These are phyloP conservation scores for Diutina mesorugosa DNA, from an alignment of 1,139 yeast species.

Conservation along the genomic window DNA sequence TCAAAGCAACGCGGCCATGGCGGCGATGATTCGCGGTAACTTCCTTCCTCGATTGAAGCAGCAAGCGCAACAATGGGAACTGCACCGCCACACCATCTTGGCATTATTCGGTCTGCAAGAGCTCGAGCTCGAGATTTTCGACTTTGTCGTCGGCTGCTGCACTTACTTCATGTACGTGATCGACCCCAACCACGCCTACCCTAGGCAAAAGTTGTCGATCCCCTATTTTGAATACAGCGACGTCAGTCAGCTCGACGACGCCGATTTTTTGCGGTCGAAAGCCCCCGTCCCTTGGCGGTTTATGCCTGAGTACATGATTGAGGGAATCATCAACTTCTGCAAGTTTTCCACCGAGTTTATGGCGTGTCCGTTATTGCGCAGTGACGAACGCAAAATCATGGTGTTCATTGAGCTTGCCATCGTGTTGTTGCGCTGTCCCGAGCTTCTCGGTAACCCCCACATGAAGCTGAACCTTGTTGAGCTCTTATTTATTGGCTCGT, in stretches of 20 bases:
- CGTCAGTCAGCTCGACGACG: constrained; percentile 47
- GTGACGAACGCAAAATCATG: constrained; percentile 32
- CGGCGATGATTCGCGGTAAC: background rate
- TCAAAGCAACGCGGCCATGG: background rate
- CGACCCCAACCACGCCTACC: constrained; percentile 59
- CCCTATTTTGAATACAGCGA: constrained; percentile 50
- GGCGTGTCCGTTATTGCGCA: constrained; percentile 46
- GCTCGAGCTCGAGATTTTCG: constrained; percentile 56
- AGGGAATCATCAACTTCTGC: constrained; percentile 70
- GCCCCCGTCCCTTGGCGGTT: constrained; percentile 72
- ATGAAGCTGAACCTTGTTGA: constrained; percentile 78
- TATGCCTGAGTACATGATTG: constrained; percentile 78
- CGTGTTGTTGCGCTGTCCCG: constrained; percentile 72
- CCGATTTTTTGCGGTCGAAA: constrained; percentile 48
- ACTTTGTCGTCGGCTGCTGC: constrained; percentile 64
- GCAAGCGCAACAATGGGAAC: constrained; percentile 36
- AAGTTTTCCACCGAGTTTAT: constrained; percentile 49
- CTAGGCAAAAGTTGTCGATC: constrained; percentile 37
- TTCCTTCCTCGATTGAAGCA: constrained; percentile 12
- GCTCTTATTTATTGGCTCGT: constrained; percentile 63
- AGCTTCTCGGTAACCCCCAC: constrained; percentile 83
- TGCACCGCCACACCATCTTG: constrained; percentile 38
- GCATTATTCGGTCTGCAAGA: constrained; percentile 45
- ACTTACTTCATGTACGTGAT: constrained; percentile 59
- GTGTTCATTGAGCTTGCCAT: constrained; percentile 64